phyloP scores from a whole-genome alignment of 2,329 filamentous ascomycete species.

The Neofusicoccum kwambonambiense region DNA sequence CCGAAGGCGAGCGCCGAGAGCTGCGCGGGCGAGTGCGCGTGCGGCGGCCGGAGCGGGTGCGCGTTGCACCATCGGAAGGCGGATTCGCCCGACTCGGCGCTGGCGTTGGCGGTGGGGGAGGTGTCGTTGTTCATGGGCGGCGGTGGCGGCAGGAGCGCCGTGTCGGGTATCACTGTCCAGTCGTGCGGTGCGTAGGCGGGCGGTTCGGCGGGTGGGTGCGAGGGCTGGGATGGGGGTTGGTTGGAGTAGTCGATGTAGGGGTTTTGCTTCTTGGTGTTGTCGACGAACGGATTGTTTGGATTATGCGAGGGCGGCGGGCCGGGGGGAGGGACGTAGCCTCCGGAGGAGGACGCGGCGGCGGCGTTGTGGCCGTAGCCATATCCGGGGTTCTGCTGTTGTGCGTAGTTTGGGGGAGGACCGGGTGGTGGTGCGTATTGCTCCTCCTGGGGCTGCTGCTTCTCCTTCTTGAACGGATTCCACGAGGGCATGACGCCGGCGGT shows the following conservation, averaged over 20 bases:
- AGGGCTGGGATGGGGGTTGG: constrained; percentile 24
- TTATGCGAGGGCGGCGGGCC: constrained; percentile 20
- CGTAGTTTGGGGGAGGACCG: constrained; percentile 18
- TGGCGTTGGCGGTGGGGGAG: constrained; percentile 69
- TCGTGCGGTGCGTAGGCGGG: constrained; percentile 61
- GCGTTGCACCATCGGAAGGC: constrained; percentile 65
- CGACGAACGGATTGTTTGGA: neutral
- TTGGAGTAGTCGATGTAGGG: constrained; percentile 16
- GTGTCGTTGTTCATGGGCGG: constrained; percentile 65
- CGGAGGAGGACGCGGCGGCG: neutral
- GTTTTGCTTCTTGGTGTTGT: neutral
- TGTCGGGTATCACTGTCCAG: constrained; percentile 73
- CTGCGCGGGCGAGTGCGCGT: constrained; percentile 49
- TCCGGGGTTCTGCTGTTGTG: constrained; percentile 24
- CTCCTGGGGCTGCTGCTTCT: neutral
- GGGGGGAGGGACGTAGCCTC: constrained; percentile 25
- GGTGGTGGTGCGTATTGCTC: constrained; percentile 22
- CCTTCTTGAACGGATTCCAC: constrained; percentile 11
- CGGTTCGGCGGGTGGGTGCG: constrained; percentile 33
- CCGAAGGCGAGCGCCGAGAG: constrained; percentile 50
- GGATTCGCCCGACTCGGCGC: constrained; percentile 60
- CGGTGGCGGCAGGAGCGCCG: constrained; percentile 68
- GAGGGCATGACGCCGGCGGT: neutral
- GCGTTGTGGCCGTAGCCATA: constrained; percentile 21
- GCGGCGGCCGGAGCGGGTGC: constrained; percentile 59